Conservation (phyloP, 73 alveolate species). For the Paramecium pentaurelia region DNA sequence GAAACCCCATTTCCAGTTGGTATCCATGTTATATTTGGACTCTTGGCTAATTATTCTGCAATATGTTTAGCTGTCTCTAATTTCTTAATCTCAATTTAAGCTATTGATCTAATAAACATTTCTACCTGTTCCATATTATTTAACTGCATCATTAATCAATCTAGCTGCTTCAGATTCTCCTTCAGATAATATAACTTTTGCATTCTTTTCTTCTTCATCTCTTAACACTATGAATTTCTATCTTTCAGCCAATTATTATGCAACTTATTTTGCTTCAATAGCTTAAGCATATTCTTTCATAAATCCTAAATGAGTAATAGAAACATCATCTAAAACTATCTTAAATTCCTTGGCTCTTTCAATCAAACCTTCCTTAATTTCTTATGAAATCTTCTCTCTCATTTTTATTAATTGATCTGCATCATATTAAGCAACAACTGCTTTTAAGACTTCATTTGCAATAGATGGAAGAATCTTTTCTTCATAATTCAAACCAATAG, state of each 20-base stretch:
- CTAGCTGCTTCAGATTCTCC: constrained; percentile 90
- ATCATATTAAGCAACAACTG: constrained; percentile 83
- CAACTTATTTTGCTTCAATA: constrained; percentile 84
- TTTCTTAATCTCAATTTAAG: constrained; percentile 66
- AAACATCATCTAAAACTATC: constrained; percentile 81
- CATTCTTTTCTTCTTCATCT: constrained; percentile 83
- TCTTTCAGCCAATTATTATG: constrained; percentile 84
- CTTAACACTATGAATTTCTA: constrained; percentile 75
- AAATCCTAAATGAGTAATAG: constrained; percentile 81
- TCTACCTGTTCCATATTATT: constrained; percentile 48
- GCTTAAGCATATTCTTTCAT: constrained; percentile 83
- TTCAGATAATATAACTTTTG: constrained; percentile 78
- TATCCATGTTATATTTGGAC: constrained; percentile 57
- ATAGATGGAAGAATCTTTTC: constrained; percentile 80
- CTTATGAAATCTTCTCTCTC: constrained; percentile 85
- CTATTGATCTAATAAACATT: neutral
- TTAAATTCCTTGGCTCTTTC: constrained; percentile 83
- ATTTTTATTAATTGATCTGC: constrained; percentile 83
- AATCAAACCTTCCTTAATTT: constrained; percentile 71
- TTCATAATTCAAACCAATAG: constrained; percentile 79
- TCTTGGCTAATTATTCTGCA: constrained; percentile 60
- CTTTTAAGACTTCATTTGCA: constrained; percentile 80
- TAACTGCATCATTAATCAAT: constrained; percentile 53
- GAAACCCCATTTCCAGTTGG: constrained; percentile 62
- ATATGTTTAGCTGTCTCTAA: constrained; percentile 68